A percentile compares a stretch with the other conserved stretches of the same genome.
Conservation (phyloP, 163 green algal species). For the Scenedesmus sp. region DNA sequence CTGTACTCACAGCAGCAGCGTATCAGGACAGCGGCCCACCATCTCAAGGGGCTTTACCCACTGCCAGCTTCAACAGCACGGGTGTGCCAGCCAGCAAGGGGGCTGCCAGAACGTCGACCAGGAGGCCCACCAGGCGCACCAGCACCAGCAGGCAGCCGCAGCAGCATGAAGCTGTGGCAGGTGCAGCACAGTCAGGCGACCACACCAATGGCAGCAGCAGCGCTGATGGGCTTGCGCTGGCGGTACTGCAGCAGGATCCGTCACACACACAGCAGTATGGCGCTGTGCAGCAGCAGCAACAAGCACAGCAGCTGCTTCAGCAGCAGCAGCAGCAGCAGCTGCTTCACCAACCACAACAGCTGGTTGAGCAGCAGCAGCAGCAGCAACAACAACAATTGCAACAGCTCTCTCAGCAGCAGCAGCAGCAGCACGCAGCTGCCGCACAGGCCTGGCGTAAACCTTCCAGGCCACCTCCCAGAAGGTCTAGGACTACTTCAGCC, state of each 20-base stretch:
- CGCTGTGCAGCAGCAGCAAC: not conserved
- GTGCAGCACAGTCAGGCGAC: not conserved
- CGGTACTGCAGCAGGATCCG: not conserved
- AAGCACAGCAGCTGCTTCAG: not conserved
- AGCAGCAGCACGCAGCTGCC: not conserved
- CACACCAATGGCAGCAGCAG: slow-evolving; percentile 15
- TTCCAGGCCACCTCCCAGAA: not conserved
- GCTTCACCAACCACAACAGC: not conserved
- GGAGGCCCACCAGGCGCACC: not conserved
- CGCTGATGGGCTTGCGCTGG: not conserved
- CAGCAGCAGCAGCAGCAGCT: not conserved
- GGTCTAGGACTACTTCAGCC: not conserved
- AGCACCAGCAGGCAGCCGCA: not conserved
- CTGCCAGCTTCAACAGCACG: not conserved
- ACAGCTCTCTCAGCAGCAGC: too few relatives aligned
- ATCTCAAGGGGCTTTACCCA: not conserved
- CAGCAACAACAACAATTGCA: not conserved
- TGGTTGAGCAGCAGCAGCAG: not conserved
- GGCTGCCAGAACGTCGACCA: not conserved
- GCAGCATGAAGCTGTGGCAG: not conserved
- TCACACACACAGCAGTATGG: not conserved
- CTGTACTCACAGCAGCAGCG: not conserved
- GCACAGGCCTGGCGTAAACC: too few relatives aligned
- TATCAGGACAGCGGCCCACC: not conserved
- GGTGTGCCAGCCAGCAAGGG: not conserved